Percentiles rank a stretch among this genome's conserved stretches.
Evolutionary conservation across 352 stramenopile species (phyloP).

Genomic region (Phytopythium montanum): DNA sequence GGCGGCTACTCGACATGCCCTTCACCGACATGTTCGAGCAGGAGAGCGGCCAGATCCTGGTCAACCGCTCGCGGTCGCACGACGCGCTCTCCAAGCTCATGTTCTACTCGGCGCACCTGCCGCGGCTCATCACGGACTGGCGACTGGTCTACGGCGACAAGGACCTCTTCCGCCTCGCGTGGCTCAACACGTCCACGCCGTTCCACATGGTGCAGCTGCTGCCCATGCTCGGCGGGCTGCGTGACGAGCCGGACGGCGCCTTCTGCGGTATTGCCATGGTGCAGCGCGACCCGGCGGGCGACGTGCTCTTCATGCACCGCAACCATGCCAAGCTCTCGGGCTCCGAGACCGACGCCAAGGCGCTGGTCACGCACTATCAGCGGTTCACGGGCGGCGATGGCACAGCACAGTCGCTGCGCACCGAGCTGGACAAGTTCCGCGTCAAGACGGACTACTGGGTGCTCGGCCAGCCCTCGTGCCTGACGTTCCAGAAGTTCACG

Average conservation of each 20-base stretch:
- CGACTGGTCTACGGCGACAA: slow-evolving; percentile 80
- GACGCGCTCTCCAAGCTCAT: slow-evolving; percentile 66
- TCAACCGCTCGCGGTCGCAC: slow-evolving; percentile 42
- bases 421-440: slow-evolving; percentile 69
- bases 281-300: slow-evolving; percentile 60
- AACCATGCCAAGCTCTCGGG: slow-evolving; percentile 76
- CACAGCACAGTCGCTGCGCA: slow-evolving; percentile 34
- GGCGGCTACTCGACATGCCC: slow-evolving; percentile 73
- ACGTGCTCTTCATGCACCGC: slow-evolving; percentile 82
- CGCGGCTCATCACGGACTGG: slow-evolving; percentile 56
- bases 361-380: slow-evolving; percentile 61
- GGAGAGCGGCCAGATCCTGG: slow-evolving; percentile 71
- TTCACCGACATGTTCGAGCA: slow-evolving; percentile 88
- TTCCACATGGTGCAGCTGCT: slow-evolving; percentile 71
- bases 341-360: slow-evolving; percentile 38
- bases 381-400: slow-evolving; percentile 73
- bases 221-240: too few species aligned
- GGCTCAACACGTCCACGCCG: slow-evolving; percentile 64
- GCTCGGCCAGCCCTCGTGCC: slow-evolving; percentile 61
- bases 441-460: slow-evolving; percentile 54
- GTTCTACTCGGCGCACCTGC: slow-evolving; percentile 69
- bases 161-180: slow-evolving; percentile 80
- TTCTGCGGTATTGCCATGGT: slow-evolving; percentile 82
- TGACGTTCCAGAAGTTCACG: slow-evolving; percentile 30
- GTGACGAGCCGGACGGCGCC: slow-evolving; percentile 28